Base-by-base conservation (phyloP, 306 rosid species). In the Glycine soja region DNA sequence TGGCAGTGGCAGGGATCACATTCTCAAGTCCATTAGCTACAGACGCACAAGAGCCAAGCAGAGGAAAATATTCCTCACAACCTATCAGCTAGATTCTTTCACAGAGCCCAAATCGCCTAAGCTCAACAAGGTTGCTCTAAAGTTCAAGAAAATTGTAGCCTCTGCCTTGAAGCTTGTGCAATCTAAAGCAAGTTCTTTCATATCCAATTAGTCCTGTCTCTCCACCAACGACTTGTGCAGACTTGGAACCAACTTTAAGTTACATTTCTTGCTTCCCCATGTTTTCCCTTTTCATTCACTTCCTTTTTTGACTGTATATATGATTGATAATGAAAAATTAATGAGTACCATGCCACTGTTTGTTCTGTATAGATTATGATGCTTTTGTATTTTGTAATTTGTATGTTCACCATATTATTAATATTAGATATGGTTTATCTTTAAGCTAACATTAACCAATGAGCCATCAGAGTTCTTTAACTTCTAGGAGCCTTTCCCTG, bases 31-130 rank as follows among this genome's bases (percentile, higher is more conserved):
- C 10, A 12, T 76, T 46, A 86, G 90, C 71, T 88, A 79, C 32
- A 77, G 73, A 61, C 76, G 78, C 56, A 80, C 75, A 36, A 65
- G 87, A 76, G 89, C 93, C 47, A 88, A 79, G 83, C 88, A 85
- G 10, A 78, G 91, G 63, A 80, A 81, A 66, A 48, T 90, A 71
- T 90, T 84, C 24, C 77, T 88, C 3, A 80, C 84, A 5, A 74
- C 88, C 8, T 90, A 86, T 64, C 83, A 81, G 81, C 38, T 90
- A 19, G 75, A 82, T 13, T 56, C 38, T 50, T 69, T 62, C 10
- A 19, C 40, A 3, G 32, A 80, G 2, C 65, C 82, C 8, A 58
- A 38, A 50, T 64, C 83, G 5, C 80, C 77, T 74, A 85, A 81
- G 82, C 47, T 75, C 2, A 80, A 78, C 57, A 80, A 58, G 82